Evolutionary conservation across 192 early-diverging fungal species (phyloP), one percentile per base, ranked within the genome.

Genomic region (Podila epicladia): DNA sequence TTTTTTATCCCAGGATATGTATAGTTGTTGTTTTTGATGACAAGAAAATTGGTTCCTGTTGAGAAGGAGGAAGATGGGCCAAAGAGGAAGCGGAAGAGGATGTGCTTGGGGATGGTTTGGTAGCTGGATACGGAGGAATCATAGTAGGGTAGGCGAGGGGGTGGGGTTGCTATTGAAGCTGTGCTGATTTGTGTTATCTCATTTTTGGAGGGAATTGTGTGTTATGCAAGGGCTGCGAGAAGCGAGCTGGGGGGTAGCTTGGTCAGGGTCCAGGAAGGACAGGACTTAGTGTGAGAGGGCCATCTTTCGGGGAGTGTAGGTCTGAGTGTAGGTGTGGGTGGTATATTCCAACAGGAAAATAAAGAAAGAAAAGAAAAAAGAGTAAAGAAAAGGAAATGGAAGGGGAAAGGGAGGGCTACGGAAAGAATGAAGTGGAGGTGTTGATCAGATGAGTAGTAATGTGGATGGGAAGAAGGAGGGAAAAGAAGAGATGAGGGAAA

Each of bases 221-320:
- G 53, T n/a, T 67, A n/a, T 75, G 49, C 31, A 48, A 41, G 57
- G 58, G 41, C 38, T 19, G 20, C 19, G 64, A 29, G 9, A n/a
- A 50, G 37, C 12, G 48, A 65, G 45, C 15, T 12, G n/a, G 45
- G 9, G 64, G 64, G n/a, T 1, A 13, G 33, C 17, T 28, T 45
- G 59, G 20, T 45, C 28, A 53, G 35, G 38, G 62, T 66, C 37
- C 49, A 17, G 37, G 61, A 51, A 64, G 50, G 62, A 33, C 8
- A 28, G 58, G 31, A 64, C 66, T 71, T 71, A 71, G 68, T 71
- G 68, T 38, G 62, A 67, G 69, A 58, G 17, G 58, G 69, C 64
- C 75, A 78, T 78, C 41, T 58, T 70, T 35, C n/a, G 26, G 60
- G 26, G 8, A 59, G 61, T 45, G n/a, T 13, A 26, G 9, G 41